These are phyloP conservation scores for Aphanomyces stellatus DNA, from an alignment of 352 stramenopile species.

Conservation along the genomic window DNA sequence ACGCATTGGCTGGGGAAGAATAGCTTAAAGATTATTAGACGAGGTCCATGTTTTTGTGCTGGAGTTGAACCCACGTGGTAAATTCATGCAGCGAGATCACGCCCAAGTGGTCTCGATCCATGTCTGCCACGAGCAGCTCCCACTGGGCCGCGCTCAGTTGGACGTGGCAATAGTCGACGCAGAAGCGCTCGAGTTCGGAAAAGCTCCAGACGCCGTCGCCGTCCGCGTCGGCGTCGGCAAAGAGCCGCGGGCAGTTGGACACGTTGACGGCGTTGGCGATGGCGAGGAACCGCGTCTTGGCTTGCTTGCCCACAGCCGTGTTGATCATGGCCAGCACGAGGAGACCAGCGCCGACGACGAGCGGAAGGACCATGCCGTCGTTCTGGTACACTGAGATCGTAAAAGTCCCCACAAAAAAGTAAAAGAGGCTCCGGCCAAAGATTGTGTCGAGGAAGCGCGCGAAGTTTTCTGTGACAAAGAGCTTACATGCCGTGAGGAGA, in stretches of 20 bases:
- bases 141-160: not conserved
- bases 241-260: not conserved
- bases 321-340: not conserved
- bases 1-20: no score
- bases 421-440: slow-evolving; percentile 6
- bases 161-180: not conserved
- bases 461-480: slow-evolving; percentile 6
- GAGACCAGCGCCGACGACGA: not conserved
- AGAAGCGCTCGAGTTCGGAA: slow-evolving; percentile 4
- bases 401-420: slow-evolving; percentile 12
- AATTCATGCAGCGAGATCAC: slow-evolving; percentile 16
- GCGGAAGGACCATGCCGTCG: slow-evolving; percentile 4
- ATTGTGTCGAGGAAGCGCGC: slow-evolving; percentile 8
- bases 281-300: not conserved
- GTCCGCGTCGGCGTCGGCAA: not conserved
- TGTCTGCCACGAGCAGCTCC: slow-evolving; percentile 5
- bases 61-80: slow-evolving; percentile 1
- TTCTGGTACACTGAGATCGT: slow-evolving; percentile 1
- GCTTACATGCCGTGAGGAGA: not conserved
- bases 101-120: slow-evolving; percentile 12
- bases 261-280: not conserved
- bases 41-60: not conserved
- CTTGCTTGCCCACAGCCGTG: not conserved
- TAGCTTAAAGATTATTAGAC: no score
- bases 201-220: slow-evolving; percentile 10